Conservation (phyloP, 768 basidiomycete species). For the Fomitopsis serialis region DNA sequence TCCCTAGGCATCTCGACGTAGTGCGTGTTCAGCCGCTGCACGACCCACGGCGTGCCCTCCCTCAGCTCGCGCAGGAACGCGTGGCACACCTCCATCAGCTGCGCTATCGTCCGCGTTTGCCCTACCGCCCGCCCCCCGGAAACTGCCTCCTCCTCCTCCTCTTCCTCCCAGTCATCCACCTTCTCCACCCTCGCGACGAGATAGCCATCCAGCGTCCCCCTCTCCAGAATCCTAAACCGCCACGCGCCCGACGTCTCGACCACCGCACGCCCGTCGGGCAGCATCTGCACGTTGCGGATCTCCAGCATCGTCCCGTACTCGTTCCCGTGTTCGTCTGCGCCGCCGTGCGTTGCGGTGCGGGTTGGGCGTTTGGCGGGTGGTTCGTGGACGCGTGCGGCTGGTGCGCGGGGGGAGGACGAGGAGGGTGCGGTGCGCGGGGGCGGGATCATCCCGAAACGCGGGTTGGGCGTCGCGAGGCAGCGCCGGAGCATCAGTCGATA, state of each 20-base stretch:
- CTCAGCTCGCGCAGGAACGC: conserved; percentile 57
- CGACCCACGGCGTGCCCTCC: conserved; percentile 87
- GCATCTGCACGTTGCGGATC: conserved; percentile 80
- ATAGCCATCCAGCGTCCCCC: conserved; percentile 84
- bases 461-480: conserved; percentile 72
- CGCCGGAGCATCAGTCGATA: conserved; percentile 96
- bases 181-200: conserved; percentile 75
- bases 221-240: conserved; percentile 84
- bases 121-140: not conserved
- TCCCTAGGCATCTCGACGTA: conserved; percentile 76
- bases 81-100: conserved; percentile 49
- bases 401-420: conserved; percentile 45
- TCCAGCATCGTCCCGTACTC: conserved; percentile 95
- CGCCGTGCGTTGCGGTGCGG: conserved; percentile 16
- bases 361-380: conserved; percentile 19
- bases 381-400: conserved; percentile 28
- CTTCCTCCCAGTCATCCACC: conserved; percentile 20
- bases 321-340: conserved; percentile 38
- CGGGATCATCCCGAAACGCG: conserved; percentile 94
- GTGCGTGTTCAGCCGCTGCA: conserved; percentile 75
- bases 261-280: conserved; percentile 86
- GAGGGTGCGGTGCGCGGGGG: conserved; percentile 42
- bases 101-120: conserved; percentile 18
- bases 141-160: conserved; percentile 10
- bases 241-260: conserved; percentile 68